phyloP scores from a whole-genome alignment of 805 yeast genomes.

The Cyberlindnera lachancei region DNA sequence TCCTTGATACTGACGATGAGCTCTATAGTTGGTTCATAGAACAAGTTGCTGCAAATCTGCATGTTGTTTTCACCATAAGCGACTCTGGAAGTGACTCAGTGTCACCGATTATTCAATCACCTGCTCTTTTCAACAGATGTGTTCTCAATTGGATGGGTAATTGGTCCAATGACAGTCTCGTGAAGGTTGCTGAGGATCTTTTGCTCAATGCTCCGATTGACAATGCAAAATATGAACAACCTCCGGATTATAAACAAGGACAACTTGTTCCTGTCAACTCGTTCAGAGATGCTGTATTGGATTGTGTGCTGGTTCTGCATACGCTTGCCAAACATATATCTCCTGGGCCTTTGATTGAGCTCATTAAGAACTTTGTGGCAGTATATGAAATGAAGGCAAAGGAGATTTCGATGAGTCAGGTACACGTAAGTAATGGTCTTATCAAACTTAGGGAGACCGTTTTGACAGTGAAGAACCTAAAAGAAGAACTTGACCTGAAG shows the following conservation, averaged over 20 bases:
- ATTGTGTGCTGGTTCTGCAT: conserved; percentile 42
- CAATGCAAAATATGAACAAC: conserved; percentile 31
- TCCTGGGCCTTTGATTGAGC: conserved; percentile 52
- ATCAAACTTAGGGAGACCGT: conserved; percentile 74
- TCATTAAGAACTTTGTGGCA: conserved; percentile 37
- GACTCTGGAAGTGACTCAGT: conserved; percentile 32
- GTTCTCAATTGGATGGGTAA: conserved; percentile 85
- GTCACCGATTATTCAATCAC: conserved; percentile 60
- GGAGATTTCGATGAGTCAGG: conserved; percentile 55
- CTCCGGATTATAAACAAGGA: conserved; percentile 19
- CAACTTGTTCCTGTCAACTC: conserved; percentile 11
- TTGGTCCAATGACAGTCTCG: conserved; percentile 52
- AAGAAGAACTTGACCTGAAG: conserved; percentile 45
- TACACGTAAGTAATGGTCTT: conserved; percentile 67
- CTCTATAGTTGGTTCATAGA: conserved; percentile 65
- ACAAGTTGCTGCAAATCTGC: conserved; percentile 64
- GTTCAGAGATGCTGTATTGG: conserved; percentile 40
- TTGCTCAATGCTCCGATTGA: conserved; percentile 47
- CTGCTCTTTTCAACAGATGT: conserved; percentile 86
- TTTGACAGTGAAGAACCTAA: conserved; percentile 56
- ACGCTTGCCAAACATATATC: conserved; percentile 18
- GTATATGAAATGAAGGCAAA: conserved; percentile 36
- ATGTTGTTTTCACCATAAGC: conserved; percentile 72
- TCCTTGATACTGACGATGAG: conserved; percentile 64
- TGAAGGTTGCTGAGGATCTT: conserved; percentile 39